A percentile compares a stretch with the other conserved stretches of the same genome.
phyloP scores from a whole-genome alignment of 1,284 basidiomycete genomes.

The Ustilago crameri region DNA sequence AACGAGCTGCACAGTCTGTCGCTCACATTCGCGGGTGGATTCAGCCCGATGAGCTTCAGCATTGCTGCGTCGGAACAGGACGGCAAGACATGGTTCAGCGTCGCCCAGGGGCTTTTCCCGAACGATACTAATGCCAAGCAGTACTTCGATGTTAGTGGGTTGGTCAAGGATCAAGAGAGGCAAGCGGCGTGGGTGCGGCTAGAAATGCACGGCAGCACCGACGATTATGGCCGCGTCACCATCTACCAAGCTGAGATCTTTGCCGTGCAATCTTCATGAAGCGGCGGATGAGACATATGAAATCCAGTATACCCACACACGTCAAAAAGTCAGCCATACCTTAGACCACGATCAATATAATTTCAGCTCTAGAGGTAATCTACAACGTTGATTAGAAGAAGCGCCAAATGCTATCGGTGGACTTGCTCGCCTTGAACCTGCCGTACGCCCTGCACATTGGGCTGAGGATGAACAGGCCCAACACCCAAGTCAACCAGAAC shows the following conservation, averaged over 20 bases:
- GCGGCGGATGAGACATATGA: too few relatives aligned
- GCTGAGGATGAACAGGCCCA: conserved; percentile 29
- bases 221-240: conserved; percentile 44
- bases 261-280: neutral
- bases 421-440: conserved; percentile 26
- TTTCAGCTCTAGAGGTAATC: neutral
- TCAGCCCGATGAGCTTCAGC: conserved; percentile 26
- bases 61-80: conserved; percentile 15
- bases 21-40: conserved; percentile 43
- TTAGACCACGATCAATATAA: too few relatives aligned
- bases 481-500: conserved; percentile 38
- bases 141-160: conserved; percentile 14
- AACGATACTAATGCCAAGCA: conserved; percentile 45
- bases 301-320: neutral
- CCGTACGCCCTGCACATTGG: conserved; percentile 36
- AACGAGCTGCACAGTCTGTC: conserved; percentile 22
- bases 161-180: neutral
- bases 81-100: conserved; percentile 16
- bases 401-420: conserved; percentile 38
- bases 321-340: neutral
- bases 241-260: conserved; percentile 40
- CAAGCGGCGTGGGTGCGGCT: conserved; percentile 20
- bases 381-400: conserved; percentile 31
- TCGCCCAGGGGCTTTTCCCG: conserved; percentile 14
- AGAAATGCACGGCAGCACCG: conserved; percentile 39